A percentile compares a stretch with the other conserved stretches of the same genome.
phyloP scores from a whole-genome alignment of 31 red algal genomes.

The Asparagopsis taxiformis region DNA sequence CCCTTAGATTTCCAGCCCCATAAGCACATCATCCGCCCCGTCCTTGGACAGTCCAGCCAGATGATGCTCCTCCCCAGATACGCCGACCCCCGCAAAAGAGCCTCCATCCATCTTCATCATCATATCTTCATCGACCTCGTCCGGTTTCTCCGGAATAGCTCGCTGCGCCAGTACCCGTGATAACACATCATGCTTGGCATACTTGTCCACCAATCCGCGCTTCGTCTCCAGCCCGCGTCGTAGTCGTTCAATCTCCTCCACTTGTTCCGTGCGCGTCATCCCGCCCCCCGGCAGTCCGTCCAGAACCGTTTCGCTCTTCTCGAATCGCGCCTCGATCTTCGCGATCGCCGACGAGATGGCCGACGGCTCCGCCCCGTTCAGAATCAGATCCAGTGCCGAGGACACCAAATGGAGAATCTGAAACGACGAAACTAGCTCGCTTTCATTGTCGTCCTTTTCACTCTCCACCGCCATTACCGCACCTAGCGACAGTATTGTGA shows the following conservation, averaged over 20 bases:
- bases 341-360: constrained; percentile 5
- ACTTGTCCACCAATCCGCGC: constrained; percentile 21
- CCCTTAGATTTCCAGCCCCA: constrained; percentile 12
- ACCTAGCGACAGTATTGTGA: neutral
- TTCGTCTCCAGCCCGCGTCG: constrained; percentile 26
- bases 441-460: neutral
- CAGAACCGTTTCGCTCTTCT: constrained; percentile 18
- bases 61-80: constrained; percentile 1
- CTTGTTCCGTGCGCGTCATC: constrained; percentile 31
- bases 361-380: constrained; percentile 32
- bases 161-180: constrained; percentile 31
- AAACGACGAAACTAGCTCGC: constrained; percentile 25
- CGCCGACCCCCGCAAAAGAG: no score
- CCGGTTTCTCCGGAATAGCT: constrained; percentile 21
- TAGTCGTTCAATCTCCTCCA: constrained; percentile 35
- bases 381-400: constrained; percentile 17
- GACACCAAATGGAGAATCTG: constrained; percentile 32
- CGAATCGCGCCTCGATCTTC: constrained; percentile 26
- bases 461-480: neutral
- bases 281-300: constrained; percentile 35
- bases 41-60: neutral
- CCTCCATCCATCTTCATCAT: no score
- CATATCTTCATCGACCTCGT: neutral
- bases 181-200: constrained; percentile 47
- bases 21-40: constrained; percentile 7